Base-by-base conservation (phyloP, 1,284 basidiomycete species). In the Ustilago loliicola region DNA sequence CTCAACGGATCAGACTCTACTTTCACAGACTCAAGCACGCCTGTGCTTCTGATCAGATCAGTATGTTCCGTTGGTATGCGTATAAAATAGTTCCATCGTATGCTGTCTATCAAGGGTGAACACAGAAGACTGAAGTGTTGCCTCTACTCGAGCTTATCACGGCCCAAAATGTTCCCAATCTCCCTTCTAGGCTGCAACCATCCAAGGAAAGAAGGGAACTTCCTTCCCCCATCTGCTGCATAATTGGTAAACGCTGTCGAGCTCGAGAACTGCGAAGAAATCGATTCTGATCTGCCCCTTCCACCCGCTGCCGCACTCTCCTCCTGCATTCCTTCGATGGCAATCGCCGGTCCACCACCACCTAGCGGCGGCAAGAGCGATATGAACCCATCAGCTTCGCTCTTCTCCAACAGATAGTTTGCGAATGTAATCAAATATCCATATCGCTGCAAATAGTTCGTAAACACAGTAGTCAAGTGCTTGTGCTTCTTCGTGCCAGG, bases 381-480 rank as follows among this genome's bases (percentile, higher is more conserved):
- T 6, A 71, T 52, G 50, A 74, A 70, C 8, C 73, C 77, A 29
- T 72, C 66, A 73, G 76, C 84, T 89, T 90, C 72, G 29, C 81
- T 77, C 72, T 87, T 86, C 87, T 98, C 96, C 62, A 99, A 91
- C 77, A 99, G 88, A 87, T 97, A 99, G 87, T 97, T 96, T 30
- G 97, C 93, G 75, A 99, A 94, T 8, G 95, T 94, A 80, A 99
- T 97, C 53, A 98, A 88, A 8, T 94, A 92, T 1, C 94, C 82
- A 84, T 98, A 97, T 15, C 84, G 65, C 61, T 79, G 78, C 45
- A 86, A 66, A 61, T 86, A 86, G 66, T 85, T 85, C 40, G 68
- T 75, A 38, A 77, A 85, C 2, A 85, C 85, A 6, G 66, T 68
- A 4, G 30, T 50, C 4, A 85, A 68, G 45, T 84, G 83, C 42